Conservation (phyloP, 2,329 filamentous ascomycete genomes). For the Tolypocladium tropicale region DNA sequence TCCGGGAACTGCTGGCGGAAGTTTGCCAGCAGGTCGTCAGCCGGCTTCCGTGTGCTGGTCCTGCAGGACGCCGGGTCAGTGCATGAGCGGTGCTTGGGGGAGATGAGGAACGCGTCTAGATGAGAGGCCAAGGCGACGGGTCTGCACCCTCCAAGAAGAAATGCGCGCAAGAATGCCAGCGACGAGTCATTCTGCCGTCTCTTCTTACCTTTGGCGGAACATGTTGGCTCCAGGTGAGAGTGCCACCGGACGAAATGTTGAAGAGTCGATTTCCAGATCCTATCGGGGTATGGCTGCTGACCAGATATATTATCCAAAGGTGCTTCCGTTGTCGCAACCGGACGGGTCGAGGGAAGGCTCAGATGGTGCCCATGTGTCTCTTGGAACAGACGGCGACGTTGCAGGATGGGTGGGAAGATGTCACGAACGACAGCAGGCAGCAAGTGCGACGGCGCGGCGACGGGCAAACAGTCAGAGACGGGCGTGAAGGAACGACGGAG, state of each 20-base stretch:
- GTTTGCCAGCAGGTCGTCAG: constrained; percentile 68
- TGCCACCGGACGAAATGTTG: background rate
- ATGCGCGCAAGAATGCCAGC: background rate
- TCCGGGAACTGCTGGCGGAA: constrained; percentile 79
- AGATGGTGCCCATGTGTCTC: background rate
- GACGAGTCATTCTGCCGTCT: background rate
- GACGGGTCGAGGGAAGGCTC: background rate
- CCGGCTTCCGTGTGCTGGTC: constrained; percentile 71
- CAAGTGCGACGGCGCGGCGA: background rate
- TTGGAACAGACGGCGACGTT: background rate
- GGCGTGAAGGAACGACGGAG: background rate
- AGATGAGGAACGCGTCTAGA: background rate
- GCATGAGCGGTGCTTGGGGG: background rate
- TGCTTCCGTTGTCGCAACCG: background rate
- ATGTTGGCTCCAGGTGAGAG: constrained; percentile 2
- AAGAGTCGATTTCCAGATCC: background rate
- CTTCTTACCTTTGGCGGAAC: constrained; percentile 9
- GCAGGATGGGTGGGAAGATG: background rate
- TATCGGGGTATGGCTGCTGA: background rate
- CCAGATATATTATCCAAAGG: background rate
- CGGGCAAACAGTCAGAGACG: background rate
- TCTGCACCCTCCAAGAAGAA: background rate
- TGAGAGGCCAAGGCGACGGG: background rate
- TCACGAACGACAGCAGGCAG: background rate
- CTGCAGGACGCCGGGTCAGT: constrained; percentile 24